These are phyloP conservation scores for Solanum appendiculatum DNA, from an alignment of 257 asterid species.

Conservation along the genomic window DNA sequence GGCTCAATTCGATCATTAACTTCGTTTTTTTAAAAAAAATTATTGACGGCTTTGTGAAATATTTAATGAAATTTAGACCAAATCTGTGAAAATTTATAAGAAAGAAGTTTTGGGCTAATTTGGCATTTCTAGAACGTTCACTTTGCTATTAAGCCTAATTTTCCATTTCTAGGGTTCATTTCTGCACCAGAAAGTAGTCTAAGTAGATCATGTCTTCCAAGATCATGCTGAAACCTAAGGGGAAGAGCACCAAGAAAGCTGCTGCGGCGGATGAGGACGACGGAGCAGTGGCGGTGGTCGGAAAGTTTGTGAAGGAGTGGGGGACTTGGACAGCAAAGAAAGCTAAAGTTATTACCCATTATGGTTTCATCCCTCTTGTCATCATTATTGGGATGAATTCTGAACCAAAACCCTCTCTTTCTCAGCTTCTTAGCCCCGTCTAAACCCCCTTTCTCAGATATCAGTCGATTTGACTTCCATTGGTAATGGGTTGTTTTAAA, in stretches of 20 bases:
- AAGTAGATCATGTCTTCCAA: constrained; percentile 62
- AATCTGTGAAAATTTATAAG: background rate
- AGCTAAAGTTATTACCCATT: constrained; percentile 79
- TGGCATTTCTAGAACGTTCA: background rate
- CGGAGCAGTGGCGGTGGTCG: constrained; percentile 26
- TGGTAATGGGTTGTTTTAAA: background rate
- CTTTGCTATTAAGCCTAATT: background rate
- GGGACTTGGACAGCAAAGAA: constrained; percentile 77
- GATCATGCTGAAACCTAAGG: constrained; percentile 57
- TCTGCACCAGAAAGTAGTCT: background rate
- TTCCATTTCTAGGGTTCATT: background rate
- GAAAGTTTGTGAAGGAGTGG: constrained; percentile 77
- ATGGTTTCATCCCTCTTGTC: constrained; percentile 79
- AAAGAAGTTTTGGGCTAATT: background rate
- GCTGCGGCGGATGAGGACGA: constrained; percentile 51
- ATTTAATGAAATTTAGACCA: too few relatives aligned
- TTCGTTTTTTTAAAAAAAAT: too few relatives aligned
- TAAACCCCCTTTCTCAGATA: background rate
- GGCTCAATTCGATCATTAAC: too few relatives aligned
- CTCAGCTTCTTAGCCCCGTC: constrained; percentile 90
- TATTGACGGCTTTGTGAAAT: too few relatives aligned
- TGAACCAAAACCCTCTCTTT: constrained; percentile 68
- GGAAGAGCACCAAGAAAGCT: constrained; percentile 42
- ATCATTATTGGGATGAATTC: constrained; percentile 86
- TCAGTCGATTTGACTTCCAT: background rate